These are phyloP conservation scores for Peronospora destructor DNA, from an alignment of 352 stramenopile genomes.

Conservation along the genomic window DNA sequence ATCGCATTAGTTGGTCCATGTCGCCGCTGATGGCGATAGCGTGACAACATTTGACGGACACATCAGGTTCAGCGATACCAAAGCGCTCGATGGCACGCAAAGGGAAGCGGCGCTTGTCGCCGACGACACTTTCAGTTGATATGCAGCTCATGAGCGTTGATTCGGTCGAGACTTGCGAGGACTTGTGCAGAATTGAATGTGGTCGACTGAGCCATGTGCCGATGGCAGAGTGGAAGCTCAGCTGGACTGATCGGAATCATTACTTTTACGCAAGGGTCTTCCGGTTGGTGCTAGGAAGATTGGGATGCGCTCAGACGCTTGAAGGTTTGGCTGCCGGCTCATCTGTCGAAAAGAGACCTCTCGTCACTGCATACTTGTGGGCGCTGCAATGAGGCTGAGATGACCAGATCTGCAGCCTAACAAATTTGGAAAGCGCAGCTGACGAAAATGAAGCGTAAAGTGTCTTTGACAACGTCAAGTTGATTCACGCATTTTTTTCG, in stretches of 20 bases:
- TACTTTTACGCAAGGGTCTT: not conserved
- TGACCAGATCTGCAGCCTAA: conserved; percentile 6
- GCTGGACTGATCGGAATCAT: conserved; percentile 10
- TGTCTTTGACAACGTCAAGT: conserved; percentile 10
- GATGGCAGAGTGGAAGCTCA: not conserved
- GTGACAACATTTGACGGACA: conserved; percentile 34
- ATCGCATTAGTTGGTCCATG: conserved; percentile 33
- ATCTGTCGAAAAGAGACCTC: conserved; percentile 5
- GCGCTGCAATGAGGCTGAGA: conserved; percentile 13
- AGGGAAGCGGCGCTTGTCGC: conserved; percentile 21
- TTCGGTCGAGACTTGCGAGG: too few species aligned
- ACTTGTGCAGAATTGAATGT: too few species aligned
- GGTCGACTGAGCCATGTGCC: not conserved
- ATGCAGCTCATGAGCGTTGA: conserved; percentile 18
- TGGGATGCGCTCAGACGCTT: conserved; percentile 16
- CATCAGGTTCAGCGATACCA: conserved; percentile 25
- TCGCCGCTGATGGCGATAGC: conserved; percentile 28
- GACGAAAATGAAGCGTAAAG: conserved; percentile 8
- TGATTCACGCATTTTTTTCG: not conserved
- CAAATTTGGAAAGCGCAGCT: conserved; percentile 1
- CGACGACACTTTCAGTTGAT: conserved; percentile 6
- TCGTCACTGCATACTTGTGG: conserved; percentile 16
- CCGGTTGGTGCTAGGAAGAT: conserved; percentile 12
- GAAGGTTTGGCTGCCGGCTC: conserved; percentile 16
- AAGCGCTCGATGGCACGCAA: conserved; percentile 37